Conservation (phyloP, 495 filamentous ascomycete genomes). For the Penicillium maclennaniae region DNA sequence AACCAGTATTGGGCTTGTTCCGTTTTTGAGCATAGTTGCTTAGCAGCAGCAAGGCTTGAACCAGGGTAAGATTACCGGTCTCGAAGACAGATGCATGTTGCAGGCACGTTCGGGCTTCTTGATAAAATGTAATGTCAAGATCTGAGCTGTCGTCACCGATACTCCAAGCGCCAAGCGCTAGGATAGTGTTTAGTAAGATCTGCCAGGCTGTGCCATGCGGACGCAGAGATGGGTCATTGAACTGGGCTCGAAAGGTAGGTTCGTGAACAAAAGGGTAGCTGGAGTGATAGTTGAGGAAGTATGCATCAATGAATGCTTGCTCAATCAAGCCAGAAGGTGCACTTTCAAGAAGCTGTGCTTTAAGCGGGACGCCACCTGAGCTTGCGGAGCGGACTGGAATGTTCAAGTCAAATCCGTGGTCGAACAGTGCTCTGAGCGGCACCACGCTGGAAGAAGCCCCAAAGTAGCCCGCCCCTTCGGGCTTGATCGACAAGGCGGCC, state of each 20-base stretch:
- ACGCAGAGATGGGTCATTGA: slow-evolving; percentile 46
- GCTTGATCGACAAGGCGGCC: slow-evolving; percentile 49
- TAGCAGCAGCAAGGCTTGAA: slow-evolving; percentile 49
- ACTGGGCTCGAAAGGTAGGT: slow-evolving; percentile 52
- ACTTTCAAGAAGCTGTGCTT: slow-evolving; percentile 39
- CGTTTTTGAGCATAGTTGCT: slow-evolving; percentile 55
- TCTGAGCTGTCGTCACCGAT: slow-evolving; percentile 48
- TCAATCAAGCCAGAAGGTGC: slow-evolving; percentile 43
- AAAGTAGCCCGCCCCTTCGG: slow-evolving; percentile 50
- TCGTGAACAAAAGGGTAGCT: slow-evolving; percentile 56
- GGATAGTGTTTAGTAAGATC: slow-evolving; percentile 47
- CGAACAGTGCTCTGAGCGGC: slow-evolving; percentile 40
- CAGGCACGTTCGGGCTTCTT: slow-evolving; percentile 42
- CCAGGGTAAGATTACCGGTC: slow-evolving; percentile 48
- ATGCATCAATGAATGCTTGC: slow-evolving; percentile 49
- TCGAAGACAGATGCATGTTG: slow-evolving; percentile 48
- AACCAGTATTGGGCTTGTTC: slow-evolving; percentile 54
- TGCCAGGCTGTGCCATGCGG: slow-evolving; percentile 50
- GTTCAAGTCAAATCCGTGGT: slow-evolving; percentile 46
- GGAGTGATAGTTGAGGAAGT: slow-evolving; percentile 50
- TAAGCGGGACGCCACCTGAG: slow-evolving; percentile 33
- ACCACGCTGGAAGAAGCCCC: slow-evolving; percentile 47
- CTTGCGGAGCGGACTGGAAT: slow-evolving; percentile 35
- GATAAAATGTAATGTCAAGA: slow-evolving; percentile 46
- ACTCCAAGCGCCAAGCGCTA: slow-evolving; percentile 51